phyloP scores from a whole-genome alignment of 1,284 basidiomycete species.

The Trichosporon asahii region DNA sequence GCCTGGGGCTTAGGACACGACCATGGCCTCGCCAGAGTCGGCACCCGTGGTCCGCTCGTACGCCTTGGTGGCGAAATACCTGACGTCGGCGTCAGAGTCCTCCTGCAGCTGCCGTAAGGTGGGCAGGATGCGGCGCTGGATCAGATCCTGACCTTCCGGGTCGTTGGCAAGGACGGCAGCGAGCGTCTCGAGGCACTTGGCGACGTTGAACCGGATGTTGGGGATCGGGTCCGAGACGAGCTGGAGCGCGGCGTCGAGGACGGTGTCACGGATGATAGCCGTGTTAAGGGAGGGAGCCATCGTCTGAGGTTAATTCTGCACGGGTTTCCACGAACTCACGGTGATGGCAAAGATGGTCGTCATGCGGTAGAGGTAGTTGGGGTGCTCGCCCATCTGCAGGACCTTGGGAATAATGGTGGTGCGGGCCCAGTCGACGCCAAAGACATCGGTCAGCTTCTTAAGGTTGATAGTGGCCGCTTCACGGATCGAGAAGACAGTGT shows the following conservation, averaged over 20 bases:
- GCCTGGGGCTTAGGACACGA: conserved; percentile 16
- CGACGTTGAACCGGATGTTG: conserved; percentile 99
- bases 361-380: conserved; percentile 98
- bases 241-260: conserved; percentile 79
- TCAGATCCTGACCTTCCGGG: conserved; percentile 71
- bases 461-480: conserved; percentile 97
- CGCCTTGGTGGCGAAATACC: conserved; percentile 51
- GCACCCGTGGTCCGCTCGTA: conserved; percentile 49
- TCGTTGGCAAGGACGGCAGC: conserved; percentile 65
- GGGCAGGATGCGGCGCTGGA: conserved; percentile 72
- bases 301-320: conserved; percentile 55
- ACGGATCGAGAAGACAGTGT: conserved; percentile 96
- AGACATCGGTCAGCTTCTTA: conserved; percentile 96
- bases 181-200: conserved; percentile 86
- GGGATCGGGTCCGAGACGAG: conserved; percentile 91
- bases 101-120: conserved; percentile 81
- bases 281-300: conserved; percentile 89
- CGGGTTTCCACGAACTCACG: background rate
- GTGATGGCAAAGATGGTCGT: conserved; percentile 99
- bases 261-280: conserved; percentile 78
- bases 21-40: conserved; percentile 41
- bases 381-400: conserved; percentile 93
- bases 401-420: conserved; percentile 95
- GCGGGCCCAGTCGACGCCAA: conserved; percentile 97
- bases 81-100: conserved; percentile 90